Percentiles rank a stretch among this genome's conserved stretches.
phyloP scores from a whole-genome alignment of 441 rosid genomes.

The Syzygium malaccense region DNA sequence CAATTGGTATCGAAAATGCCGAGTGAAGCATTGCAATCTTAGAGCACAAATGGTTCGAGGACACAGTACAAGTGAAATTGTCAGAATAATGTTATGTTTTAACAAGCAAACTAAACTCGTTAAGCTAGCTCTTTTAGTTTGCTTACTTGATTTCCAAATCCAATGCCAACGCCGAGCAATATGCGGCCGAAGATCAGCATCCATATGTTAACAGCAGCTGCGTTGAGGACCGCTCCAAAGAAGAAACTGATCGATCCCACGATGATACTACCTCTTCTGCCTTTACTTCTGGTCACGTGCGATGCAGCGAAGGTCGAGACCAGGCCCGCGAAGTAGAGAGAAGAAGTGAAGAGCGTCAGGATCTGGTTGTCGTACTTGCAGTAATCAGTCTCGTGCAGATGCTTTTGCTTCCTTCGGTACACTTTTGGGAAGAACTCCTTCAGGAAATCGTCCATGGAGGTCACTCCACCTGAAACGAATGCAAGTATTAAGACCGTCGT shows the following conservation, averaged over 20 bases:
- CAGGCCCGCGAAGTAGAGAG: slow-evolving; percentile 80
- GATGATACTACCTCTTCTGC: slow-evolving; percentile 58
- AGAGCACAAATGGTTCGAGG: not conserved
- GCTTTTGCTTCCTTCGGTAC: slow-evolving; percentile 56
- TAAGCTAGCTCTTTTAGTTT: not conserved
- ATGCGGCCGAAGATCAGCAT: slow-evolving; percentile 71
- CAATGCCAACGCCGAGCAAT: slow-evolving; percentile 71
- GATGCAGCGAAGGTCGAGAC: slow-evolving; percentile 71
- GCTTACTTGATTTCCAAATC: slow-evolving; percentile 75
- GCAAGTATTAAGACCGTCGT: not conserved
- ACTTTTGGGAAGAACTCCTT: slow-evolving; percentile 62
- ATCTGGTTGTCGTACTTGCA: slow-evolving; percentile 79
- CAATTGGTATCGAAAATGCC: not conserved
- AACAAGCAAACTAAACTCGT: not conserved
- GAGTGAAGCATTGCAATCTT: not conserved
- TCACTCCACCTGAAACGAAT: slow-evolving; percentile 63
- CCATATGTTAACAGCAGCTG: slow-evolving; percentile 49
- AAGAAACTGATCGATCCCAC: slow-evolving; percentile 73
- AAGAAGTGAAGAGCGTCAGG: slow-evolving; percentile 78
- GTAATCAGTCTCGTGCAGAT: slow-evolving; percentile 75
- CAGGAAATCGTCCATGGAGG: slow-evolving; percentile 95
- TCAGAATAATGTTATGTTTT: not conserved
- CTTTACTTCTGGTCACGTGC: slow-evolving; percentile 47
- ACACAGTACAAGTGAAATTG: not conserved
- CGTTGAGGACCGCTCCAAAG: slow-evolving; percentile 60